Percentiles rank a stretch among this genome's conserved stretches.
Evolutionary conservation across 345 rosid species (phyloP).

Genomic region (Lepidium africanum): DNA sequence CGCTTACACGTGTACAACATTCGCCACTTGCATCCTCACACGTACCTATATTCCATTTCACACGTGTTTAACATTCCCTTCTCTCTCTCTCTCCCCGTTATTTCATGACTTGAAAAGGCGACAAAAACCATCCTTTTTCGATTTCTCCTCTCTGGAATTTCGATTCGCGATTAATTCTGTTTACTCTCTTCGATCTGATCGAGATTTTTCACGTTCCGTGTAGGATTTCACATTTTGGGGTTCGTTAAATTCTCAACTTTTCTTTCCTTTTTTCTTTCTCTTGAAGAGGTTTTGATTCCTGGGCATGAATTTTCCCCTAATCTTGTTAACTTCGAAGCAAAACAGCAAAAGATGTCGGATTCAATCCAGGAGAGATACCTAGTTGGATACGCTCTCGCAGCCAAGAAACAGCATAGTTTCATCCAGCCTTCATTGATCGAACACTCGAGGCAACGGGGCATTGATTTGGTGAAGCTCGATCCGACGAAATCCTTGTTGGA

Average conservation of each 20-base stretch:
- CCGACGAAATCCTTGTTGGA: slow-evolving; percentile 32
- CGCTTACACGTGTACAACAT: slow-evolving; percentile 16
- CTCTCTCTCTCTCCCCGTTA: slow-evolving; percentile 13
- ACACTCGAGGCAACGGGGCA: slow-evolving; percentile 31
- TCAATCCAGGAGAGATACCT: slow-evolving; percentile 19
- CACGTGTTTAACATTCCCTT: slow-evolving; percentile 24
- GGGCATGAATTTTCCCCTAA: slow-evolving; percentile 20
- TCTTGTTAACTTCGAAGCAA: slow-evolving; percentile 15
- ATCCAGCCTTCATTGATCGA: slow-evolving; percentile 40
- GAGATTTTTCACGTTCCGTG: neutral
- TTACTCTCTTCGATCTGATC: slow-evolving; percentile 13
- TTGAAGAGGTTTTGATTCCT: slow-evolving; percentile 13
- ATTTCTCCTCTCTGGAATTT: slow-evolving; percentile 14
- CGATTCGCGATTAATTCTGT: slow-evolving; percentile 16
- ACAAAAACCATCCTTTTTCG: slow-evolving; percentile 3
- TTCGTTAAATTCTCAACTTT: neutral
- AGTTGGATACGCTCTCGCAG: slow-evolving; percentile 48
- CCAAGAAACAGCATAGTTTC: slow-evolving; percentile 42
- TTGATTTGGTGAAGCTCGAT: slow-evolving; percentile 40
- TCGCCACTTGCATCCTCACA: slow-evolving; percentile 18
- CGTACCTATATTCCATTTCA: slow-evolving; percentile 18
- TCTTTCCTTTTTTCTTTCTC: neutral
- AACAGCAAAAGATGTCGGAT: slow-evolving; percentile 21
- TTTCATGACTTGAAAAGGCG: slow-evolving; percentile 8
- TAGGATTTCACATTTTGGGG: neutral